Conservation (phyloP, 768 basidiomycete genomes). For the Russula foetens region DNA sequence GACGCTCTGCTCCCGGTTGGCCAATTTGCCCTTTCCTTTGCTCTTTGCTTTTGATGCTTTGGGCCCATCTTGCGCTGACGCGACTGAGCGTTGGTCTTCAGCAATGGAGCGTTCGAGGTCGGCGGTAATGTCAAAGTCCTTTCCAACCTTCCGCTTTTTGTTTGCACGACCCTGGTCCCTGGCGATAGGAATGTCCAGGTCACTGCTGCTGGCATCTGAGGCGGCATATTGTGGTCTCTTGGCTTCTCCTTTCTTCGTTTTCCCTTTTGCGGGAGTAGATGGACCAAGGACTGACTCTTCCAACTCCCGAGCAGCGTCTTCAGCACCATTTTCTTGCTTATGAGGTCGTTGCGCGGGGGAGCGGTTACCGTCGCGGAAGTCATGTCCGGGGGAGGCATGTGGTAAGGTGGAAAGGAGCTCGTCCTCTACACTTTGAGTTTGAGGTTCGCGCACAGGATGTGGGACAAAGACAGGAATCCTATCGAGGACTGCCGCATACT, state of each 20-base stretch:
- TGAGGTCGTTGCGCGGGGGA: constrained; percentile 12
- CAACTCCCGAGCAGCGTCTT: constrained; percentile 49
- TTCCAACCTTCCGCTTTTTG: constrained; percentile 60
- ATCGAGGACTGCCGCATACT: constrained; percentile 44
- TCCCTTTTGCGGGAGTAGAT: constrained; percentile 25
- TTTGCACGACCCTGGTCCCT: constrained; percentile 37
- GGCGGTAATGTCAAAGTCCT: constrained; percentile 25
- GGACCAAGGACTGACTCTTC: constrained; percentile 46
- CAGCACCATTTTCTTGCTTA: constrained; percentile 31
- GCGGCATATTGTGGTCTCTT: constrained; percentile 34
- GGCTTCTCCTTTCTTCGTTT: constrained; percentile 47
- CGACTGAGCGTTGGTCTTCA: constrained; percentile 39
- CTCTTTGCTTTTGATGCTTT: constrained; percentile 45
- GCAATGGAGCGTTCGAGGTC: constrained; percentile 31
- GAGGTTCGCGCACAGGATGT: constrained; percentile 23
- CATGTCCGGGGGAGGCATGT: constrained; percentile 29
- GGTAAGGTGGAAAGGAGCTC: constrained; percentile 31
- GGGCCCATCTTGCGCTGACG: constrained; percentile 26
- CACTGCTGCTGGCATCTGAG: constrained; percentile 50
- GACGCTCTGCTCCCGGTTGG: constrained; percentile 42
- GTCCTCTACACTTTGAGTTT: constrained; percentile 27
- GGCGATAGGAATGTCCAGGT: constrained; percentile 38
- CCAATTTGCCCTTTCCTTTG: constrained; percentile 37
- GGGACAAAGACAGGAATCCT: constrained; percentile 38
- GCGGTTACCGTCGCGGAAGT: constrained; percentile 19